Evolutionary conservation across 139 green algal genomes (phyloP), one percentile per base, ranked within the genome.

Genomic region (Chlamydomonas sphaeroides): DNA sequence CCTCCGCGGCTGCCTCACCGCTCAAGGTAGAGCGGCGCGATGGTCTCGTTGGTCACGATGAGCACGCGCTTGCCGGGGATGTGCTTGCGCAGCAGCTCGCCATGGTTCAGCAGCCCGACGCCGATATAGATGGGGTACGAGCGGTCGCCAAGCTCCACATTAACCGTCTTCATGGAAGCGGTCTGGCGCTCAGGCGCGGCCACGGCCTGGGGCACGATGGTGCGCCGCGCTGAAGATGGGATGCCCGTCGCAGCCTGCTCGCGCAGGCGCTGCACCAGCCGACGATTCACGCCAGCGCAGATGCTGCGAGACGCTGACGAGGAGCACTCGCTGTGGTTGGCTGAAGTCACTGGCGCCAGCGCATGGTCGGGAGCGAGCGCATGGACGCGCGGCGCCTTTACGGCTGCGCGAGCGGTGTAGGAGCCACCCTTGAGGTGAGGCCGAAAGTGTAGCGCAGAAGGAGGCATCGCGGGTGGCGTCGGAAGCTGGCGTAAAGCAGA

Each of bases 121-220:
- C 96, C 97, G 28, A 99, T 98, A 90, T 99, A 98, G 65, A 99
- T 99, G 36, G 97, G 97, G 80, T 99, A 99, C 8, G 91, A 94
- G 11, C 97, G 91, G 63, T 98, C 93, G 3, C 95, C 96, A 48
- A 99, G 84, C 51, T 95, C 89, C 2, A 99, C 96, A 0, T 94
- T 67, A 0, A 97, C 93, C 0, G 82, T 83, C 79, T 92, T 92
- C 81, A 93, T 86, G 3, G 70, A 32, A 5, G 28, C 30, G 0
- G 51, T 35, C n/a, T 30, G 66, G 18, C 51, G 69, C 61, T 72
- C 45, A 6, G 81, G 71, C 8, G 81, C 63, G 14, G 81, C 81
- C 38, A 77, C 68, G 3, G 81, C 71, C 1, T 74, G 42, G 0
- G 74, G 61, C 41, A 49, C 41, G 28, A 72, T n/a, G 3, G 28